Evolutionary conservation across 2,329 filamentous ascomycete species (phyloP), one percentile per base, ranked within the genome.

Genomic region (Penicillium sp.): DNA sequence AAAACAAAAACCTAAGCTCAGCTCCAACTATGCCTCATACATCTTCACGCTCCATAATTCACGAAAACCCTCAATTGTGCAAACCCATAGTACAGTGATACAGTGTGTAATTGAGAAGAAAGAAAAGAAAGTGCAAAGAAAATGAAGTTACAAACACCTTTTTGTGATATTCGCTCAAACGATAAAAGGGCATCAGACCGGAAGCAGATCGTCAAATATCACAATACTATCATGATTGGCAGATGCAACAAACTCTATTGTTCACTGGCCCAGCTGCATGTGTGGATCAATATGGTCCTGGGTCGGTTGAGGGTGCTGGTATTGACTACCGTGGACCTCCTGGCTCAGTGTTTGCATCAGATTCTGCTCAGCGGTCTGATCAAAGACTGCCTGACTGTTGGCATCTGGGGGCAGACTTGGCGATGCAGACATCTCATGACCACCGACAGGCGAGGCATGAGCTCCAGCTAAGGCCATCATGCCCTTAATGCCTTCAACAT

Each of bases 391-490:
- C 55, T 73, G 71, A 43, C 60, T 66, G 27, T 64, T 67, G 11
- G 69, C 59, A 55, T 75, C 73, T 4, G 68, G 72, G 7, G 68
- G 69, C 37, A 74, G 61, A 35, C 68, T 67, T 14, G 73, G 73
- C 11, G 74, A 76, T 6, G 72, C 72, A 47, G 74, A 75, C 71
- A 76, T 72, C 42, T 75, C 71, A 48, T 73, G 71, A 4, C 70
- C 68, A 14, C 65, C 49, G 29, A 73, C 69, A 22, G 68, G 71
- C 21, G 71, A 67, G 16, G 72, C 58, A 60, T 77, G 75, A 19
- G 74, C 76, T 19, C 76, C 76, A 14, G 77, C 77, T 45, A 80
- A 72, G 0, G 77, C 76, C 75, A 79, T 78, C 70, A 78, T 77
- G 7, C 75, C 76, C 66, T 78, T 76, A 33, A 79, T 76, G 4